phyloP scores from a whole-genome alignment of 2,329 filamentous ascomycete species.

The Thelonectria rubi region DNA sequence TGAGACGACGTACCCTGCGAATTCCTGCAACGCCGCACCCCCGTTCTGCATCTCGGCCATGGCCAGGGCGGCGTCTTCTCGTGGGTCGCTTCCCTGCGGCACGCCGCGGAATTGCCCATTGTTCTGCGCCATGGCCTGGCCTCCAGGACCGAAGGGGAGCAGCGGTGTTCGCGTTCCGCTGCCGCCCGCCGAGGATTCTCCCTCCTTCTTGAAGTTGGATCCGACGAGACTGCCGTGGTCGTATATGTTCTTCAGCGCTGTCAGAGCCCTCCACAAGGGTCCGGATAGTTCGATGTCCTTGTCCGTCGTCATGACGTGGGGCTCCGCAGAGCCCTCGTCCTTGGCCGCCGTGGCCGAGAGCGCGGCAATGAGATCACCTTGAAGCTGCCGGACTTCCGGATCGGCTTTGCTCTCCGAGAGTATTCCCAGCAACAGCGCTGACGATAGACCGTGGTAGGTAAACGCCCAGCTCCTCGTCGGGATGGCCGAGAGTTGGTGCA shows the following conservation, averaged over 20 bases:
- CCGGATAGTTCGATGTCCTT: slow-evolving; percentile 70
- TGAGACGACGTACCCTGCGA: slow-evolving; percentile 48
- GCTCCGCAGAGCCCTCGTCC: slow-evolving; percentile 63
- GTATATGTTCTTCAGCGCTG: slow-evolving; percentile 71
- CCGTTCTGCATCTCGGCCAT: slow-evolving; percentile 73
- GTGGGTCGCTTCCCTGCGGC: slow-evolving; percentile 56
- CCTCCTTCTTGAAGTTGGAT: slow-evolving; percentile 59
- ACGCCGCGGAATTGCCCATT: slow-evolving; percentile 42
- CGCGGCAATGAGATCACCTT: slow-evolving; percentile 70
- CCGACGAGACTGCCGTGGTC: slow-evolving; percentile 69
- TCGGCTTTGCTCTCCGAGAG: slow-evolving; percentile 70
- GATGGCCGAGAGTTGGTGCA: slow-evolving; percentile 74
- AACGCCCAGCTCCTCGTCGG: slow-evolving; percentile 74
- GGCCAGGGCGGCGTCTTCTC: slow-evolving; percentile 69
- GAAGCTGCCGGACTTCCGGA: slow-evolving; percentile 69
- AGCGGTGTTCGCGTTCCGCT: slow-evolving; percentile 58
- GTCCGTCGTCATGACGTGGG: slow-evolving; percentile 63
- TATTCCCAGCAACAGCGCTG: slow-evolving; percentile 70
- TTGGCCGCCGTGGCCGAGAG: slow-evolving; percentile 71
- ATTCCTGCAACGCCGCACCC: slow-evolving; percentile 57
- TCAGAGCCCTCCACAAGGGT: slow-evolving; percentile 67
- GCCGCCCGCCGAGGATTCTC: slow-evolving; percentile 54
- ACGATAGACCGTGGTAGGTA: slow-evolving; percentile 73
- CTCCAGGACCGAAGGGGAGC: slow-evolving; percentile 38
- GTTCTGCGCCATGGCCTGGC: slow-evolving; percentile 35